phyloP scores from a whole-genome alignment of 805 yeast species.

The Lachancea quebecensis region DNA sequence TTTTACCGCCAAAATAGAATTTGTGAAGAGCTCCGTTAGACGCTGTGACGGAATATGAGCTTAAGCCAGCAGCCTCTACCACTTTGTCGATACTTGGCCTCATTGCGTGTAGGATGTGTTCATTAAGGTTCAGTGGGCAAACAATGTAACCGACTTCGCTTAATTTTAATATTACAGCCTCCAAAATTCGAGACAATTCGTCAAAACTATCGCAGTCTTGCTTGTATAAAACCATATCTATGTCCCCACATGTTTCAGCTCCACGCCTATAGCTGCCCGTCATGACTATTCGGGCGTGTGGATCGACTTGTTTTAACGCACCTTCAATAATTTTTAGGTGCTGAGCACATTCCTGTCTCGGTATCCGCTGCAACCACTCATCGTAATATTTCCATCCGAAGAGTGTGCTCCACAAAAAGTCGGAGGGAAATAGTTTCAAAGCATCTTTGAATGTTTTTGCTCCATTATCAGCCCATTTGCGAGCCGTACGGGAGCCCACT shows the following conservation, averaged over 20 bases:
- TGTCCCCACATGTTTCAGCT: conserved; percentile 23
- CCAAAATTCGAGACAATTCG: conserved; percentile 18
- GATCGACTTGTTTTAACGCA: conserved; percentile 16
- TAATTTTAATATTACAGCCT: conserved; percentile 15
- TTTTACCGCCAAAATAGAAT: conserved; percentile 9
- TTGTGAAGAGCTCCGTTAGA: conserved; percentile 6
- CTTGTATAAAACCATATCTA: conserved; percentile 28
- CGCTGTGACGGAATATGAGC: neutral
- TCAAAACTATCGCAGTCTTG: conserved; percentile 19
- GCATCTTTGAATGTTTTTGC: conserved; percentile 18
- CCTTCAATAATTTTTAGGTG: conserved; percentile 16
- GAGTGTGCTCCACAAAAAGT: conserved; percentile 24
- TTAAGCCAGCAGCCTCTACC: neutral
- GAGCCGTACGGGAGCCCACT: conserved; percentile 25
- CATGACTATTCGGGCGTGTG: conserved; percentile 18
- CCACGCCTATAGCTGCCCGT: conserved; percentile 30
- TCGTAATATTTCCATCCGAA: conserved; percentile 30
- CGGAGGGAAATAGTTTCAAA: conserved; percentile 6
- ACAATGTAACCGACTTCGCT: conserved; percentile 17
- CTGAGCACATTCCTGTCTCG: conserved; percentile 22
- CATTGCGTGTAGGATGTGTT: conserved; percentile 3
- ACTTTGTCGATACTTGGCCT: conserved; percentile 1
- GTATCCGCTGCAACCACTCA: conserved; percentile 25
- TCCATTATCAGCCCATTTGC: conserved; percentile 19
- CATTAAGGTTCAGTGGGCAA: conserved; percentile 19